phyloP scores from a whole-genome alignment of 140 eudicot genomes.

The Erigeron philadelphicus region DNA sequence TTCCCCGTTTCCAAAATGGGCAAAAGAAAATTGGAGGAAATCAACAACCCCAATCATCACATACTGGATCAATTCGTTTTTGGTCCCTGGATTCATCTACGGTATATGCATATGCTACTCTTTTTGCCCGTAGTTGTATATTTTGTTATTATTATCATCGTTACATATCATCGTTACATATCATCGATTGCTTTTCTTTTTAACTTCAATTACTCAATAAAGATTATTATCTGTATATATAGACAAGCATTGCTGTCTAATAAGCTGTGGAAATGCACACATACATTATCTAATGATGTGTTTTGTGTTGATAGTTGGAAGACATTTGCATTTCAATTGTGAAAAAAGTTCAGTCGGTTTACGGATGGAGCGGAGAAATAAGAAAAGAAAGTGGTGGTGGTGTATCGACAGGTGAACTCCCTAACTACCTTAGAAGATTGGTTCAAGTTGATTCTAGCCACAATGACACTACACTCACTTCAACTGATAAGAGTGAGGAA shows the following conservation, averaged over 20 bases:
- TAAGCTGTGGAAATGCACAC: background rate
- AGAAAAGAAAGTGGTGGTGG: constrained; percentile 43
- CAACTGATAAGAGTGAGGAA: constrained; percentile 32
- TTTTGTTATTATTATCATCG: background rate
- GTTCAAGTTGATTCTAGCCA: constrained; percentile 32
- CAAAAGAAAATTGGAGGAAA: constrained; percentile 34
- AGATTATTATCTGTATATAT: background rate
- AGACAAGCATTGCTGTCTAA: background rate
- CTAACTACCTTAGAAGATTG: constrained; percentile 39
- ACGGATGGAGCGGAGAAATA: constrained; percentile 74
- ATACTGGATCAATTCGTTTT: constrained; percentile 33
- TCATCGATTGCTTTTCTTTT: background rate
- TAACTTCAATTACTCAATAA: background rate
- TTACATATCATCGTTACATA: too few relatives aligned
- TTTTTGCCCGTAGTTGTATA: background rate
- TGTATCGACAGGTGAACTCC: constrained; percentile 78
- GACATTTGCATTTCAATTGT: constrained; percentile 47
- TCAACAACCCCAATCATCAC: constrained; percentile 35
- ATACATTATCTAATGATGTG: constrained; percentile 7
- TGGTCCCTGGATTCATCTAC: constrained; percentile 38
- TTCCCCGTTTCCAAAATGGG: constrained; percentile 42
- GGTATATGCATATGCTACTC: constrained; percentile 35
- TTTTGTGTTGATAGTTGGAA: constrained; percentile 44
- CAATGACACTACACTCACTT: constrained; percentile 22
- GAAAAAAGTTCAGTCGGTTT: constrained; percentile 50